phyloP scores from a whole-genome alignment of 805 yeast species.

The Kuraishia molischiana region DNA sequence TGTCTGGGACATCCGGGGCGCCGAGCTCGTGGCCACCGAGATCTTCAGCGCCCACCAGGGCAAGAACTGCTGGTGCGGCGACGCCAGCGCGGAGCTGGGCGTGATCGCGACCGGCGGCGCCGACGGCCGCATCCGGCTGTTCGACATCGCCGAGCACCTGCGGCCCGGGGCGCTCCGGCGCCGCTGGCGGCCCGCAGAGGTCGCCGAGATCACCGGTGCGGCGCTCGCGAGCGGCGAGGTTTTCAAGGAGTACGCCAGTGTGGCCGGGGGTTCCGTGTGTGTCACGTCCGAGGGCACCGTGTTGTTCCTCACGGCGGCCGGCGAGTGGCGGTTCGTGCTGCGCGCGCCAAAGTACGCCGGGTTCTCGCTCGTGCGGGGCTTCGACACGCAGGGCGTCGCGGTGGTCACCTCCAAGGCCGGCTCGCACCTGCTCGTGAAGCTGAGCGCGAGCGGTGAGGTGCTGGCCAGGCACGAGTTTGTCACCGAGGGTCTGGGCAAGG shows the following conservation, averaged over 20 bases:
- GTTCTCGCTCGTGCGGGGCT: conserved; percentile 18
- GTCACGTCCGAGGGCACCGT: conserved; percentile 55
- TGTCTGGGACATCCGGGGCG: conserved; percentile 48
- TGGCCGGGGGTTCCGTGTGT: conserved; percentile 33
- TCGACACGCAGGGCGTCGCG: conserved; percentile 10
- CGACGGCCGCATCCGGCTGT: conserved; percentile 71
- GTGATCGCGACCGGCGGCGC: conserved; percentile 85
- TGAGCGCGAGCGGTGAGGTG: conserved; percentile 25
- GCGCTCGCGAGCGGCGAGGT: conserved; percentile 36
- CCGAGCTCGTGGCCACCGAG: conserved; percentile 29
- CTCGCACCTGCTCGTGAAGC: conserved; percentile 30
- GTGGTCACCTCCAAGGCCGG: conserved; percentile 26
- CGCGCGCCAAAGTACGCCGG: conserved; percentile 15
- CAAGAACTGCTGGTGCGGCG: conserved; percentile 81
- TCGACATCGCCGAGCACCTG: conserved; percentile 32
- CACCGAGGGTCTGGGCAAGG: conserved; percentile 23
- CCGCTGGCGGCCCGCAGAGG: conserved; percentile 22
- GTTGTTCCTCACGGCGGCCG: conserved; percentile 18
- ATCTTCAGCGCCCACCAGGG: conserved; percentile 70
- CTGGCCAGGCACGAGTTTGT: conserved; percentile 12
- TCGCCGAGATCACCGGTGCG: conserved; percentile 18
- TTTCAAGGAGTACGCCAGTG: conserved; percentile 49
- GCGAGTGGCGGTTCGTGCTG: conserved; percentile 18
- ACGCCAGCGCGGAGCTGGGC: conserved; percentile 31
- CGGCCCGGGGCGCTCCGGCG: conserved; percentile 19